Evolutionary conservation across 225 moss, liverwort and hornwort species (phyloP).

Genomic region (Sphagnum tenellum): DNA sequence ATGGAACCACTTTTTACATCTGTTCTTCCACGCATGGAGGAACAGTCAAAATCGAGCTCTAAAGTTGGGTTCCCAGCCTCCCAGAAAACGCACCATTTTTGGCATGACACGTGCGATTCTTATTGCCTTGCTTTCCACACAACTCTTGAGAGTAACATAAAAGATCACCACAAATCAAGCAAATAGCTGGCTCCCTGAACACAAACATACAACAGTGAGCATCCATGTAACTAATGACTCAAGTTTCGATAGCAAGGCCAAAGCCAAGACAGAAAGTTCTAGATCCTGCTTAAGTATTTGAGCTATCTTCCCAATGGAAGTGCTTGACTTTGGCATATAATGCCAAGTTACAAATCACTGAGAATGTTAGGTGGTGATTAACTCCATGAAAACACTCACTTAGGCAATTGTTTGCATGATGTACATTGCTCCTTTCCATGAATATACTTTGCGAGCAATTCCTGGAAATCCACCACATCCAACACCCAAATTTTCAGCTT

Average conservation of each 20-base stretch:
- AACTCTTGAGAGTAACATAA: constrained; percentile 47
- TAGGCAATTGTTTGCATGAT: constrained; percentile 24
- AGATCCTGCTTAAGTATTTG: no score
- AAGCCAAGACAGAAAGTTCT: no score
- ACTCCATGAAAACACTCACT: constrained; percentile 11
- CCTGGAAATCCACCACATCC: not conserved
- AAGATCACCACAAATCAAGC: constrained; percentile 64
- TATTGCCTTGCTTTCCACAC: constrained; percentile 33
- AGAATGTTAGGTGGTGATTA: not conserved
- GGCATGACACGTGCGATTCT: constrained; percentile 80
- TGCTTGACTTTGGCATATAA: no score
- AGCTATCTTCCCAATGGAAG: no score
- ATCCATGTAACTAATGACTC: no score
- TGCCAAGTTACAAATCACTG: no score
- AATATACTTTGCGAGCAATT: not conserved
- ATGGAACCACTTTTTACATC: no score
- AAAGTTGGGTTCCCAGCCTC: no score
- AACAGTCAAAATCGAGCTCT: no score
- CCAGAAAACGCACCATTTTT: constrained; percentile 35
- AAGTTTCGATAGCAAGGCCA: no score
- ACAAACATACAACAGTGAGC: not conserved
- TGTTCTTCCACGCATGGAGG: no score
- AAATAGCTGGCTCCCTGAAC: constrained; percentile 79
- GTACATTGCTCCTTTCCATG: constrained; percentile 9
- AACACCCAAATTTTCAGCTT: not conserved